A percentile compares a stretch with the other conserved stretches of the same genome.
These are phyloP conservation scores for Actinidia arguta DNA, from an alignment of 179 eudicot genomes.

Conservation along the genomic window DNA sequence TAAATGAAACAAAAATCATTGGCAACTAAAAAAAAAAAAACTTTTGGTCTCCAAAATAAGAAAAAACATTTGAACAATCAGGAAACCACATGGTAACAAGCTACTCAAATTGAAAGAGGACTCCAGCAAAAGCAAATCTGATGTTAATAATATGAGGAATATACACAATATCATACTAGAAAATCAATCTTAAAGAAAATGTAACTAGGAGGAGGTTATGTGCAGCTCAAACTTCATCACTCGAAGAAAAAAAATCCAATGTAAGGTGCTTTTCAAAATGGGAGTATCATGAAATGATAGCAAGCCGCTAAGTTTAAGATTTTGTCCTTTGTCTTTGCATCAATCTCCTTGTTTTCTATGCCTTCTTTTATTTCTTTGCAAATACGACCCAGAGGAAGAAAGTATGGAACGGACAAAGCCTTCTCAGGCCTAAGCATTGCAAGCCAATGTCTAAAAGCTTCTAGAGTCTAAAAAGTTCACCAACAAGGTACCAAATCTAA, in stretches of 20 bases:
- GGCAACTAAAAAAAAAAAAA: neutral
- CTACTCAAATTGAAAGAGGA: neutral
- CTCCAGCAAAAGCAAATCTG: neutral
- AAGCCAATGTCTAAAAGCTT: neutral
- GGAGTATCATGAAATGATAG: neutral
- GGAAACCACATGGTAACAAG: neutral
- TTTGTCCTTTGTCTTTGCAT: neutral
- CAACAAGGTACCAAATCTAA: neutral
- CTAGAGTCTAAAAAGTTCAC: neutral
- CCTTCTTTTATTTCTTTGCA: neutral
- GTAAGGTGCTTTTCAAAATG: neutral
- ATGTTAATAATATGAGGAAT: neutral
- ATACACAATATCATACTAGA: neutral
- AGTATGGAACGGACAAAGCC: neutral
- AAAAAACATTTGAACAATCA: neutral
- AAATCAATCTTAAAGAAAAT: neutral
- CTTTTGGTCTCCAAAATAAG: too few species aligned
- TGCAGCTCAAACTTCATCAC: neutral
- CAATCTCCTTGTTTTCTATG: neutral
- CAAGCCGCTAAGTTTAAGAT: neutral
- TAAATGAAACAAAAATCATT: conserved; percentile 15
- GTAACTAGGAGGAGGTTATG: neutral
- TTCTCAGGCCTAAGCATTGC: neutral
- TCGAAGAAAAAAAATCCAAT: neutral
- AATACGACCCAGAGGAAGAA: neutral